Percentiles rank a stretch among this genome's conserved stretches.
These are phyloP conservation scores for Pisolithus thermaeus DNA, from an alignment of 1,284 basidiomycete genomes.

Conservation along the genomic window DNA sequence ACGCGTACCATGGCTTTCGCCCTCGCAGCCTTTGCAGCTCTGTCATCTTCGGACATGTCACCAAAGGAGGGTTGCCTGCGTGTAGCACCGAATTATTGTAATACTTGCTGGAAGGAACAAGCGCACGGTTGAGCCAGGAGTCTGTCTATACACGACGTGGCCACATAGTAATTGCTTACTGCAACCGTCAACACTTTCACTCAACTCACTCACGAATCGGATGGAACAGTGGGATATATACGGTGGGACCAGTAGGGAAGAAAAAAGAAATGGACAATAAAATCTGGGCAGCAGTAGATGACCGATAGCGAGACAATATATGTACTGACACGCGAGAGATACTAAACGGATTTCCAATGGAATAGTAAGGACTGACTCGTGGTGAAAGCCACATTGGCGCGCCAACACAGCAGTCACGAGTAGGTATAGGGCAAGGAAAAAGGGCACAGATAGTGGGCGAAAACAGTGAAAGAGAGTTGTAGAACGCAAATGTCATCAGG, in stretches of 20 bases:
- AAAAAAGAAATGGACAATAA: constrained; percentile 17
- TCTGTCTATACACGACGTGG: background rate
- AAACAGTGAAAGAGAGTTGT: constrained; percentile 18
- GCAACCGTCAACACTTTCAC: background rate
- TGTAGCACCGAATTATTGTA: background rate
- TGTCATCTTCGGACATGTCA: constrained; percentile 55
- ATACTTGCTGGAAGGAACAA: background rate
- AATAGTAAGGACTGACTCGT: constrained; percentile 57
- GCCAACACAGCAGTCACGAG: constrained; percentile 27
- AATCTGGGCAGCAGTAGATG: constrained; percentile 26
- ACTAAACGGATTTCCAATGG: constrained; percentile 30
- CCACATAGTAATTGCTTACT: background rate
- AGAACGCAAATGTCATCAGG: constrained; percentile 20
- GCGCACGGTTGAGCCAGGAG: background rate
- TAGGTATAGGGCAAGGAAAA: constrained; percentile 46
- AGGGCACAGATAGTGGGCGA: constrained; percentile 32
- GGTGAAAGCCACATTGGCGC: constrained; percentile 38
- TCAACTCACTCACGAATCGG: constrained; percentile 3
- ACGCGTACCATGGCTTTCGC: constrained; percentile 66
- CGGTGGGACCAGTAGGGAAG: constrained; percentile 19
- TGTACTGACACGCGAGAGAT: constrained; percentile 34
- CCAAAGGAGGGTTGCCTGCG: constrained; percentile 3
- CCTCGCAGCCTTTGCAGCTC: constrained; percentile 72
- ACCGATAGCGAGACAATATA: constrained; percentile 28
- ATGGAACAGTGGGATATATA: constrained; percentile 29